Base-by-base conservation (phyloP, 345 rosid species). In the Eucalyptus curtisii region DNA sequence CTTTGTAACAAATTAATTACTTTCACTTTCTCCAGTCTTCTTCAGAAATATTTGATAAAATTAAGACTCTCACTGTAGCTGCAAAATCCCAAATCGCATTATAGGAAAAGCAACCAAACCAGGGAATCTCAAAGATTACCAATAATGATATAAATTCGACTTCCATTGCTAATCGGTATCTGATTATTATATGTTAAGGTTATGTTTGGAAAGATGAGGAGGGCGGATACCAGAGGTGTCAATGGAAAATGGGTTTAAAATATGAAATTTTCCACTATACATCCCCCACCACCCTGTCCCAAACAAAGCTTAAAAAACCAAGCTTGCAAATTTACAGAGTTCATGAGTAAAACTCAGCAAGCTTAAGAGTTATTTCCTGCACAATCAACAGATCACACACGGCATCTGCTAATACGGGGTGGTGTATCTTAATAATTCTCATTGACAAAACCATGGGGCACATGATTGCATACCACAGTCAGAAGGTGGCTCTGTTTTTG, bases 401-500 rank as follows among this genome's bases (percentile, higher is more conserved):
- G 40, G 24, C 47, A 76, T 76, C 47, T 76, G 47, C 82, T 40
- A 20, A 2, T 19, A 76, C 5, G 0, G 47, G 37, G 40, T 68
- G 61, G 25, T 22, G 40, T 22, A 42, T 57, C 84, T 89, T 53
- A 55, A 50, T 79, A 80, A 49, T 47, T 52, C n/a, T 52, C 57
- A 49, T 59, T 9, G 24, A 30, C 57, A 49, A 64, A 49, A 71
- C 12, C 48, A 85, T 31, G 52, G 59, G 80, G 30, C 71, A 87
- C 47, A 30, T 42, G 47, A 33, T 25, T 31, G 89, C 86, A 59
- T 94, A 96, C 99, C 97, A 61, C 94, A 92, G 71, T 93, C 79
- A 87, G 93, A 91, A 93, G 95, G 93, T 84, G 92, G 93, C 47
- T 91, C 87, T 84, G 90, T 91, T 92, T 91, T 92, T 22, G 98